Conservation (phyloP, 2,329 filamentous ascomycete genomes). For the Diaporthe australafricana region DNA sequence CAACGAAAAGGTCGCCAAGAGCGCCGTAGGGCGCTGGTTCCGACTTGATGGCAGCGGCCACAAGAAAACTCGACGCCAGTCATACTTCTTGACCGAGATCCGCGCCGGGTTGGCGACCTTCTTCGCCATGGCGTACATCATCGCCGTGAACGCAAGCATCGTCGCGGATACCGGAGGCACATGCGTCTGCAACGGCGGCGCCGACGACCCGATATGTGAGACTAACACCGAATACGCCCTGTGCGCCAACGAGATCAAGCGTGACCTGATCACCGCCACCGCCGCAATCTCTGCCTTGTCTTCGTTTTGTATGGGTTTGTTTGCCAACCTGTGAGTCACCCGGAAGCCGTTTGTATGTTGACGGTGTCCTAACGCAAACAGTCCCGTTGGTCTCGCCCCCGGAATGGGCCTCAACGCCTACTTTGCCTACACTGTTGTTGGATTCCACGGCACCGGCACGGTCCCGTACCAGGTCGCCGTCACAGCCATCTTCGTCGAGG, state of each 20-base stretch:
- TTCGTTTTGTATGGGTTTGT: slow-evolving; percentile 85
- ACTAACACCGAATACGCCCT: slow-evolving; percentile 69
- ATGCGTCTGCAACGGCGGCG: slow-evolving; percentile 73
- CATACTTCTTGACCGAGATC: slow-evolving; percentile 85
- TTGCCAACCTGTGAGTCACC: slow-evolving; percentile 76
- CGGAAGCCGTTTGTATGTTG: too few species aligned
- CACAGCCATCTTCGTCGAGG: slow-evolving; percentile 90
- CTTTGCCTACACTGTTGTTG: slow-evolving; percentile 85
- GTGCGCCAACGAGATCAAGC: slow-evolving; percentile 74
- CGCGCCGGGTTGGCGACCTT: slow-evolving; percentile 86
- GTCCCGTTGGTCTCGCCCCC: slow-evolving; percentile 76
- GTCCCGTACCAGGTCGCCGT: slow-evolving; percentile 82
- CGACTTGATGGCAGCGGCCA: slow-evolving; percentile 85
- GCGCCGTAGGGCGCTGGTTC: slow-evolving; percentile 78
- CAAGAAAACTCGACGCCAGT: slow-evolving; percentile 68
- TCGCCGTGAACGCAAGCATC: slow-evolving; percentile 61
- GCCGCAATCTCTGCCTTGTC: slow-evolving; percentile 84
- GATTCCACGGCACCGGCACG: slow-evolving; percentile 77
- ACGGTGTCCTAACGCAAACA: slow-evolving; percentile 40
- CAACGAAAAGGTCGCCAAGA: slow-evolving; percentile 71
- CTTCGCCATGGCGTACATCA: slow-evolving; percentile 70
- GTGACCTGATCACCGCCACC: slow-evolving; percentile 86
- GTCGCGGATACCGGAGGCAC: slow-evolving; percentile 77
- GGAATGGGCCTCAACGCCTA: slow-evolving; percentile 90
- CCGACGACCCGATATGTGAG: slow-evolving; percentile 64